Conservation (phyloP, 306 rosid genomes). For the Quercus glauca region DNA sequence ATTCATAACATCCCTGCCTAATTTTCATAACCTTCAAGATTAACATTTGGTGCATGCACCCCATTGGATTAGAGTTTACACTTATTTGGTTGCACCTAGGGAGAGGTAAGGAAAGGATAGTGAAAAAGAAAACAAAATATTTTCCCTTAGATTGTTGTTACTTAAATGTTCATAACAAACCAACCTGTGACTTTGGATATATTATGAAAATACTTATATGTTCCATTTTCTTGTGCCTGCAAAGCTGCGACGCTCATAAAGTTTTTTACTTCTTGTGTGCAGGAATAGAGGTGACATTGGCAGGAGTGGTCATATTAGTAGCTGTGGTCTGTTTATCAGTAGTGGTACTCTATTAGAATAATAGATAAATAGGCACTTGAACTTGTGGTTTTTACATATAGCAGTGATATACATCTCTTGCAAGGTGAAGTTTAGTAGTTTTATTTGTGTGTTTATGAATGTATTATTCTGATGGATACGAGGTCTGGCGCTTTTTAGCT, state of each 20-base stretch:
- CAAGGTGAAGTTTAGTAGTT: background rate
- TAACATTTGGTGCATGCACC: background rate
- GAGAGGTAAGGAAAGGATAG: too few species aligned
- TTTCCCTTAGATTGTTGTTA: background rate
- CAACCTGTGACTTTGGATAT: background rate
- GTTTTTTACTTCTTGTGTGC: slow-evolving; percentile 9
- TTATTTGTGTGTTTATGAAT: background rate
- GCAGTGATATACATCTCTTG: background rate
- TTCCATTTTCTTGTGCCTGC: background rate
- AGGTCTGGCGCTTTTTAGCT: background rate
- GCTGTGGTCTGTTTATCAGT: slow-evolving; percentile 13
- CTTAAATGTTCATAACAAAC: background rate
- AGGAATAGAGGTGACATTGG: slow-evolving; percentile 32
- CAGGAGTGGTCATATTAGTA: background rate
- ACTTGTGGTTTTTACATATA: background rate
- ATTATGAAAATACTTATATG: background rate
- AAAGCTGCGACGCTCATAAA: background rate
- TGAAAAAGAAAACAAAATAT: too few species aligned
- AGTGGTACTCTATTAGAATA: background rate
- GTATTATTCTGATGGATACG: background rate
- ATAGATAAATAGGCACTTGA: background rate
- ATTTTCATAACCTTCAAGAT: background rate
- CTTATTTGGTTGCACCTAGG: too few species aligned
- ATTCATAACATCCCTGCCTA: background rate
- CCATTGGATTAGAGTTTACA: background rate